A percentile compares a stretch with the other conserved stretches of the same genome.
Conservation (phyloP, 345 rosid genomes). For the Melaleuca alternifolia region DNA sequence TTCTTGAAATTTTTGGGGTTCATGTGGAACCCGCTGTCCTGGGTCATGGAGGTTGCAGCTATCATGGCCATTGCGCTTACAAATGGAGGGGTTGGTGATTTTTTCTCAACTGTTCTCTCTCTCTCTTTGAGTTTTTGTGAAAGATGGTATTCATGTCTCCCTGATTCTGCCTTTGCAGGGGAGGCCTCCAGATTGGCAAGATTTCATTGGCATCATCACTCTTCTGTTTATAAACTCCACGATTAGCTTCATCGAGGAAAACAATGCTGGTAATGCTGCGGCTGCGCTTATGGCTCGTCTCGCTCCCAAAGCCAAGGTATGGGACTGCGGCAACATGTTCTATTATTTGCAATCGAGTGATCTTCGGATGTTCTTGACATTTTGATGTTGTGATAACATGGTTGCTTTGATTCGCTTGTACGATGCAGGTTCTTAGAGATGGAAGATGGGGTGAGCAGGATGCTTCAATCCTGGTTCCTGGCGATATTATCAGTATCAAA, state of each 20-base stretch:
- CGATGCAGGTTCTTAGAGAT: slow-evolving; percentile 75
- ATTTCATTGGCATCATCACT: slow-evolving; percentile 83
- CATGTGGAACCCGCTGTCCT: slow-evolving; percentile 99
- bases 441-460: slow-evolving; percentile 94
- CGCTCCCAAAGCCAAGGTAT: slow-evolving; percentile 96
- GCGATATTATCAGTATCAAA: slow-evolving; percentile 85
- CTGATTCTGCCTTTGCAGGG: slow-evolving; percentile 31
- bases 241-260: slow-evolving; percentile 92
- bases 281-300: slow-evolving; percentile 99
- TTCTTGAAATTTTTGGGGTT: slow-evolving; percentile 80
- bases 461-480: slow-evolving; percentile 84
- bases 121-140: background rate
- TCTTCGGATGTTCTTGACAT: background rate
- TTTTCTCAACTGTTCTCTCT: background rate
- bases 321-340: background rate
- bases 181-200: slow-evolving; percentile 99
- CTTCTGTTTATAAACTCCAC: slow-evolving; percentile 87
- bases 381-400: background rate
- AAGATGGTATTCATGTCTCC: background rate
- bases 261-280: slow-evolving; percentile 95
- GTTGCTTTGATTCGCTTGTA: background rate
- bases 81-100: slow-evolving; percentile 82
- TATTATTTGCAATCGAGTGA: background rate
- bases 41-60: slow-evolving; percentile 99
- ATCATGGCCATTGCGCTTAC: slow-evolving; percentile 99